A percentile compares a stretch with the other conserved stretches of the same genome.
These are phyloP conservation scores for Eruca vesicaria DNA, from an alignment of 441 rosid genomes.

Conservation along the genomic window DNA sequence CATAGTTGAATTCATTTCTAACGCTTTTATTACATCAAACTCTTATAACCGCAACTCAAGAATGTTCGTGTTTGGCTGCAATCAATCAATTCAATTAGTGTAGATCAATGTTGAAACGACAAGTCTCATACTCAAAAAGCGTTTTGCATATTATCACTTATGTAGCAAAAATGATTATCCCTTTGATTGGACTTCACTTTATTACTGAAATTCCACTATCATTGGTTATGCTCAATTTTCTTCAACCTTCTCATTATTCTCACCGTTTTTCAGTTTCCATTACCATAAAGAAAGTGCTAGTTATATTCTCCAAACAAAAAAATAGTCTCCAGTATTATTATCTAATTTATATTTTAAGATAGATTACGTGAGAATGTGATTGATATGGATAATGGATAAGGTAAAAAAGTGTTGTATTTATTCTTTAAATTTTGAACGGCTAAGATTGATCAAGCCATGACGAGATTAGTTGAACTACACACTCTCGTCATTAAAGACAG, in stretches of 20 bases:
- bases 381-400: conserved; percentile 31
- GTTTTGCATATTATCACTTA: not conserved
- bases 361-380: not conserved
- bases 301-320: not conserved
- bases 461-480: conserved; percentile 30
- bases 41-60: not conserved
- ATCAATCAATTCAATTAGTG: conserved; percentile 13
- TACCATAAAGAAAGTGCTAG: not conserved
- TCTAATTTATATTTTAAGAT: not conserved
- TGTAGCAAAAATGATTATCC: conserved; percentile 19
- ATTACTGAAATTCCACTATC: conserved; percentile 15
- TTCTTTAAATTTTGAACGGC: conserved; percentile 15
- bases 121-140: conserved; percentile 15
- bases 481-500: conserved; percentile 6
- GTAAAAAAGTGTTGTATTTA: not conserved
- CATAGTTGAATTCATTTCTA: not conserved
- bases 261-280: not conserved
- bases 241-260: not conserved
- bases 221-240: conserved; percentile 20
- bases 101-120: conserved; percentile 19
- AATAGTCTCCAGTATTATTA: not conserved
- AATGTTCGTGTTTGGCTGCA: not conserved
- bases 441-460: conserved; percentile 25
- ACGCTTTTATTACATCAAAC: not conserved
- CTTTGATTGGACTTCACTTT: conserved; percentile 32